Base-by-base conservation (phyloP, 2,329 filamentous ascomycete genomes). In the Polychaeton citri region DNA sequence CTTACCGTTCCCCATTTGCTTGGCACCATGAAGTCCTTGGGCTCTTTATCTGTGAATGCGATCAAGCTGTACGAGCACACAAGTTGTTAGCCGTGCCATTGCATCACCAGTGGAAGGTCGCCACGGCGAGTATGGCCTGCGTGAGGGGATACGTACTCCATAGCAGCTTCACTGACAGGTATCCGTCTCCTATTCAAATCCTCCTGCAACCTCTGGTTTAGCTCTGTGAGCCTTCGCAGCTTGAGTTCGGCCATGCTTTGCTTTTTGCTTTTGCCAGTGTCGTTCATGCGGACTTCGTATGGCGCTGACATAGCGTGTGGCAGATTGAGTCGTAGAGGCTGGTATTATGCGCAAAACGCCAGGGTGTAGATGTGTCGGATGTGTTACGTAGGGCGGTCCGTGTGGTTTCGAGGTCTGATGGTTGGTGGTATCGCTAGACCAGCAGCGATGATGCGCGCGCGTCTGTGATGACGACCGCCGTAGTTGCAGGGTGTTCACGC, bases 171-270 rank as follows among this genome's bases (percentile, higher is more conserved):
- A 54, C 86, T 94, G 43, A 96, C 86, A 48, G 88, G 90, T 57
- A 96, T 94, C 52, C 90, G 76, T 59, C 93, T 86, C 59, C 90
- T 77, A 54, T 96, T 90, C 46, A 98, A 71, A 61, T 98, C 90
- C 65, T 98, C 90, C 54, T 87, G 83, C 61, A 98, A 68, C 52
- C 90, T 81, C 63, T 85, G 85, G 72, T 96, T 98, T 54, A 98
- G 76, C 68, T 98, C 90, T 43, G 87, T 96, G 63, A 98, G 72
- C 47, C 90, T 81, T 55, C 90, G 80, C 54, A 96, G 76, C 73
- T 98, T 98, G 47, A 98, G 75, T 62, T 98, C 90, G 51, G 88
- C 88, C 84, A 98, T 96, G 60, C 85, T 94, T 68, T 96, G 90
- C 72, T 95, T 95, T 70, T 92, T 96, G 69, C 87, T 93, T 72